Percentiles rank a stretch among this genome's conserved stretches.
Evolutionary conservation across 2,329 filamentous ascomycete genomes (phyloP).

Genomic region (Botryotinia calthae): DNA sequence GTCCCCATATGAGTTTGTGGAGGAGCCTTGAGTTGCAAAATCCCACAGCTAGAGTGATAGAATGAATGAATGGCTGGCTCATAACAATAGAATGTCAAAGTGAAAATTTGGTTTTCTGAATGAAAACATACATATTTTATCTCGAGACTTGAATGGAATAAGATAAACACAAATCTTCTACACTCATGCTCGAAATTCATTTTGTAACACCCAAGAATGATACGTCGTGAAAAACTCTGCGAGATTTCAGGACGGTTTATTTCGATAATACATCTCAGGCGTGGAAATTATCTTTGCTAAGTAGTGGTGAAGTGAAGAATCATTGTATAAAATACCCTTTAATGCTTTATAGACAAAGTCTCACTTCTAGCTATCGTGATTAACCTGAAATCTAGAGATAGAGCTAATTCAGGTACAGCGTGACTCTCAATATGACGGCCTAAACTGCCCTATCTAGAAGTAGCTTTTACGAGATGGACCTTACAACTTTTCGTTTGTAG

Average conservation of each 20-base stretch:
- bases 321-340: background rate
- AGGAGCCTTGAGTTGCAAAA: background rate
- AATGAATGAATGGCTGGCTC: accelerated
- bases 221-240: background rate
- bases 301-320: accelerated
- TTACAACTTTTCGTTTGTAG: accelerated
- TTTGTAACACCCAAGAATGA: background rate
- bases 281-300: accelerated
- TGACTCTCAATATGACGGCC: background rate
- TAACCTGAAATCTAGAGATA: no score
- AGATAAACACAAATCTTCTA: background rate
- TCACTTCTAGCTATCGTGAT: background rate
- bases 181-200: background rate
- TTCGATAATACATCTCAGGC: accelerated
- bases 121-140: background rate
- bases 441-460: background rate
- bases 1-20: no score
- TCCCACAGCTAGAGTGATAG: background rate
- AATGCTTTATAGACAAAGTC: accelerated
- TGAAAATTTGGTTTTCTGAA: background rate
- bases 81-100: background rate
- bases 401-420: no score
- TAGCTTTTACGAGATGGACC: background rate
- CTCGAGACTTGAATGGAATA: background rate
- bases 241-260: accelerated